Conservation (phyloP, 768 basidiomycete species). For the Tricholoma bakamatsutake region DNA sequence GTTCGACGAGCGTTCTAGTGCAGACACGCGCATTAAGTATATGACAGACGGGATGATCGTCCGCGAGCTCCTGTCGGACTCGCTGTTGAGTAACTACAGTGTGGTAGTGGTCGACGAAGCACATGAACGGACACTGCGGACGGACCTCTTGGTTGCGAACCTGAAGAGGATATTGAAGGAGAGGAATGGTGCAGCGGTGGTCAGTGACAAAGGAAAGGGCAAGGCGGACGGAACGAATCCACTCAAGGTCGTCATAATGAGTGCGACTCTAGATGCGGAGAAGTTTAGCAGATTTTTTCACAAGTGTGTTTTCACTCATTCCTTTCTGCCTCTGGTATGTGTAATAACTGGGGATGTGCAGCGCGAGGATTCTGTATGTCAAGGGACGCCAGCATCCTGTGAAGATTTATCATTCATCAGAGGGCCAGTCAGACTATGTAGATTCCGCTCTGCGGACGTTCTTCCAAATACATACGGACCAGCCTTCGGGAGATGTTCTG, state of each 20-base stretch:
- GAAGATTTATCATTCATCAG: slow-evolving; percentile 69
- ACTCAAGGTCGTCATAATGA: slow-evolving; percentile 94
- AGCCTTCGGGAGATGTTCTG: slow-evolving; percentile 81
- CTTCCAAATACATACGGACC: slow-evolving; percentile 85
- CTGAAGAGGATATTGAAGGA: slow-evolving; percentile 74
- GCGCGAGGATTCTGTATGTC: slow-evolving; percentile 85
- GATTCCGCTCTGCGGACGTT: slow-evolving; percentile 90
- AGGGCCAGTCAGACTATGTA: slow-evolving; percentile 75
- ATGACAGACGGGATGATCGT: slow-evolving; percentile 98
- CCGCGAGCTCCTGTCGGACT: slow-evolving; percentile 81
- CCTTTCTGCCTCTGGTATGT: not conserved
- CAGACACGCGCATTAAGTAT: slow-evolving; percentile 86
- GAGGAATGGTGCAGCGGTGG: slow-evolving; percentile 43
- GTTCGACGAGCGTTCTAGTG: slow-evolving; percentile 77
- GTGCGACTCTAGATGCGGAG: slow-evolving; percentile 93
- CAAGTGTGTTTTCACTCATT: slow-evolving; percentile 44
- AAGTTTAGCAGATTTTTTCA: slow-evolving; percentile 88
- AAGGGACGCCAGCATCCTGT: slow-evolving; percentile 94
- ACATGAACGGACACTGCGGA: slow-evolving; percentile 91
- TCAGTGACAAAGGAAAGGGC: slow-evolving; percentile 41
- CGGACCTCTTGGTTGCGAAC: slow-evolving; percentile 88
- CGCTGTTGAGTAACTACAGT: slow-evolving; percentile 73
- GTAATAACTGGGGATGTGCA: slow-evolving; percentile 23
- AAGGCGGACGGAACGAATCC: slow-evolving; percentile 41
- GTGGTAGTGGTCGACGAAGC: slow-evolving; percentile 94